Base-by-base conservation (phyloP, 306 rosid species). In the Canavalia ensiformis region DNA sequence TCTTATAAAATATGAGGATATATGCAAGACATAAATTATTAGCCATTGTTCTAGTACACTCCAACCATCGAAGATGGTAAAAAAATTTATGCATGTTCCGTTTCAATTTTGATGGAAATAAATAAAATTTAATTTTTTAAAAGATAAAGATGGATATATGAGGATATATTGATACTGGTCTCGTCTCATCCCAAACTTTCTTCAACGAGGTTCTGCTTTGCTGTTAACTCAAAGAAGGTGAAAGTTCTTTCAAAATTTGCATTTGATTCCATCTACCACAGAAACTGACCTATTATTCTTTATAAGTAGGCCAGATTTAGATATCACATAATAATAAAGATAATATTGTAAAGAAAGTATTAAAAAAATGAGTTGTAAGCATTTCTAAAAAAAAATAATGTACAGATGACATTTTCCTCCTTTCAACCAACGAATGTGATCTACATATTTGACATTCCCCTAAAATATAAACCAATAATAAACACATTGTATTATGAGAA, bases 351-450 rank as follows among this genome's bases (percentile, higher is more conserved):
- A 37, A 64, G 18, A 33, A 45, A 12, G 69, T 18, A 37, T 39
- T 0, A 64, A 39, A 64, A 6, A 35, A 2, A 12, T 5, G 11
- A 29, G 64, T 7, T 30, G 18, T 59, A 12, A 62, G 46, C 68
- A 10, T 25, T 42, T 44, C 7, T 67, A 66, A 45, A 9, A 68
- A 44, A 34, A 47, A 45, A 41, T 1, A 67, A 81, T 85, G 70
- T 84, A 87, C 89, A 86, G 50, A 44, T 80, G 84, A 42, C 47
- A 77, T 69, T 79, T 62, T 60, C 42, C 58, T 7, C 62, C 34
- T 82, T 78, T 72, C 78, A 76, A 83, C 49, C 69, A 88, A 85
- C 42, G 75, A 88, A 85, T 86, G 79, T 80, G 75, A 81, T 80
- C 31, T 79, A 84, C 86, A 83, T 12, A 44, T 11, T 47, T 80